Base-by-base conservation (phyloP, 1,284 basidiomycete genomes). In the Pisolithus thermaeus region DNA sequence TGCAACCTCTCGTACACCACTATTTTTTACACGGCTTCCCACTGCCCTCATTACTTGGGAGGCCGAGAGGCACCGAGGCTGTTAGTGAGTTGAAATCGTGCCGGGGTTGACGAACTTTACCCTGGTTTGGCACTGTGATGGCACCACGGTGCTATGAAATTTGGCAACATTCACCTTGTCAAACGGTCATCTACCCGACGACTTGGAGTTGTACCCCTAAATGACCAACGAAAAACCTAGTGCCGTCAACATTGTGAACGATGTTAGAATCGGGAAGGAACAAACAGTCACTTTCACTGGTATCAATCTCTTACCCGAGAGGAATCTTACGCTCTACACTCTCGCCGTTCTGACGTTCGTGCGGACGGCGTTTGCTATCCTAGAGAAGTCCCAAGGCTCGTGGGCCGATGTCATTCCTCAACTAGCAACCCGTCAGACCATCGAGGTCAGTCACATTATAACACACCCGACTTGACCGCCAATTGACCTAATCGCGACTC, bases 311-410 rank as follows among this genome's bases (percentile, higher is more conserved):
- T 77, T 76, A 53, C 50, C 49, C 30, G 49, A 55, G 49, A 52
- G 54, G 42, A 72, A 68, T 4, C 58, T 63, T 18, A 75, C 80
- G 14, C 70, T 79, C 7, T 77, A 78, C 56, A 77, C 79, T 16
- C 68, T 86, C 18, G 79, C 77, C 2, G 75, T 77, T 3, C 61
- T 85, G 46, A 84, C 85, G 58, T 82, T 79, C 51, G 75, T 74
- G 1, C 68, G 80, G 44, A 58, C 78, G 9, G 65, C 75, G 25
- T 72, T 81, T 45, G 64, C 58, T 23, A 66, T 63, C 45, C 71
- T 72, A 48, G 53, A 61, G 28, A 61, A 59, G 14, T 70, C 69
- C 11, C 39, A 57, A 40, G 41, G 63, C 3, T 47, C 48, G 28
- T 63, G 11, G 42, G n/a, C 63, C 27, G 56, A 55, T 47, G 57